Evolutionary conservation across 306 rosid species (phyloP).

Genomic region (Glycine tomentella): DNA sequence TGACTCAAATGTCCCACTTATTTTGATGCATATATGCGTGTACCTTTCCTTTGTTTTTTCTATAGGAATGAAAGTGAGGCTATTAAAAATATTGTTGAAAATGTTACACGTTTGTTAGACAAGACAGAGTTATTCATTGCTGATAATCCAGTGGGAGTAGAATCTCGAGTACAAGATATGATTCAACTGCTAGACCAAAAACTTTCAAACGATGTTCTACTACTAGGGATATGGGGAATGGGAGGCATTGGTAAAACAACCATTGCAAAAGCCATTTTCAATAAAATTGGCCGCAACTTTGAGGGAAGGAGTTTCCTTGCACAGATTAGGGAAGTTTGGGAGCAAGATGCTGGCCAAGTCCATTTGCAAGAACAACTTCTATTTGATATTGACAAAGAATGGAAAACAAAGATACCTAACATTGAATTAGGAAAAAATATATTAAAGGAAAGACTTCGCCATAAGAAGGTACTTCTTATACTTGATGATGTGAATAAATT

Average conservation of each 20-base stretch:
- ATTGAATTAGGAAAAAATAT: conserved; percentile 2
- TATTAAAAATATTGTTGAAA: neutral
- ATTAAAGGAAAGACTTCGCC: conserved; percentile 9
- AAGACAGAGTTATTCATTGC: neutral
- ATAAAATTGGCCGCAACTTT: neutral
- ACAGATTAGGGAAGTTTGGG: conserved; percentile 30
- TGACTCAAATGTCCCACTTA: neutral
- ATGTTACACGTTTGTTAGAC: neutral
- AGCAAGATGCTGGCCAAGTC: neutral
- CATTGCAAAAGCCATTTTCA: conserved; percentile 39
- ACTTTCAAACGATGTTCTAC: neutral
- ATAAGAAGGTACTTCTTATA: conserved; percentile 16
- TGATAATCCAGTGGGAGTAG: conserved; percentile 32
- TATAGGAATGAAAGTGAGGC: conserved; percentile 5
- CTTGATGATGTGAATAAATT: conserved; percentile 36
- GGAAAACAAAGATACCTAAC: neutral
- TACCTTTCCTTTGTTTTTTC: neutral
- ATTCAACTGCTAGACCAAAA: neutral
- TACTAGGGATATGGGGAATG: conserved; percentile 45
- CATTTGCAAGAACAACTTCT: conserved; percentile 14
- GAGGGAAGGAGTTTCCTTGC: conserved; percentile 18
- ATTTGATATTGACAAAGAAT: neutral
- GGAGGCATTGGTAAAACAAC: conserved; percentile 45
- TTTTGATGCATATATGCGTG: neutral
- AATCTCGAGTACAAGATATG: conserved; percentile 11